phyloP scores from a whole-genome alignment of 2,329 filamentous ascomycete species.

The Trichophyton schoenleinii region DNA sequence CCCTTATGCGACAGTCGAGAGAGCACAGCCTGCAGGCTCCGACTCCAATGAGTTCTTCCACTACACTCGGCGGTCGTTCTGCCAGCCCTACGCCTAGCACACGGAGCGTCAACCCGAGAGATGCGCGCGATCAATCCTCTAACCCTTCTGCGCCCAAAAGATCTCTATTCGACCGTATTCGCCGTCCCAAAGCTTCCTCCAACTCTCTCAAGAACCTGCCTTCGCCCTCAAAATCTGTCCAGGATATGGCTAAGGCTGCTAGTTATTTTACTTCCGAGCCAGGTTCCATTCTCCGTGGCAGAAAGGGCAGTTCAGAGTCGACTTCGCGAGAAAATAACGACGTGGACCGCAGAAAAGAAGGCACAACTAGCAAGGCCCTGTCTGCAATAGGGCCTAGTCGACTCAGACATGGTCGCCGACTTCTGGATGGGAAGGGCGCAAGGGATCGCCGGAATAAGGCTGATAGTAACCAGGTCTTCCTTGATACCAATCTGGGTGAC shows the following conservation, averaged over 20 bases:
- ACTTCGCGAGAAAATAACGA: constrained; percentile 21
- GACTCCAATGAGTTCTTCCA: constrained; percentile 25
- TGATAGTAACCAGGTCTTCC: constrained; percentile 46
- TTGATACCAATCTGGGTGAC: constrained; percentile 78
- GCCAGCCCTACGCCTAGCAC: constrained; percentile 72
- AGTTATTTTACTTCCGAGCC: constrained; percentile 22
- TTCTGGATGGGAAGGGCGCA: constrained; percentile 22
- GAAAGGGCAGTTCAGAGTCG: constrained; percentile 28
- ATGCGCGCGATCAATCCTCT: constrained; percentile 31
- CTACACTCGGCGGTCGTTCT: constrained; percentile 47
- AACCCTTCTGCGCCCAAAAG: constrained; percentile 29
- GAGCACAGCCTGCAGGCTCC: constrained; percentile 11
- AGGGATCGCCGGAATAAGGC: constrained; percentile 11
- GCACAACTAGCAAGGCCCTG: constrained; percentile 20
- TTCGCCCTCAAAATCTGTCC: constrained; percentile 19
- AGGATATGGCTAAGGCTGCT: constrained; percentile 19
- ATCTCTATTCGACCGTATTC: constrained; percentile 43
- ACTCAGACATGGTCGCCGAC: constrained; percentile 23
- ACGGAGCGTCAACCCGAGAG: constrained; percentile 45
- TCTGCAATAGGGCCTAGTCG: constrained; percentile 17
- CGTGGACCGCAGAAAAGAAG: constrained; percentile 28
- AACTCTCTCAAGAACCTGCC: constrained; percentile 22
- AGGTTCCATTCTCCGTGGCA: constrained; percentile 21
- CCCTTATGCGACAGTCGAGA: constrained; percentile 35
- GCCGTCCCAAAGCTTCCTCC: constrained; percentile 36